A percentile compares a stretch with the other conserved stretches of the same genome.
Conservation (phyloP, 495 filamentous ascomycete genomes). For the Staphylotrichum tortipilum region DNA sequence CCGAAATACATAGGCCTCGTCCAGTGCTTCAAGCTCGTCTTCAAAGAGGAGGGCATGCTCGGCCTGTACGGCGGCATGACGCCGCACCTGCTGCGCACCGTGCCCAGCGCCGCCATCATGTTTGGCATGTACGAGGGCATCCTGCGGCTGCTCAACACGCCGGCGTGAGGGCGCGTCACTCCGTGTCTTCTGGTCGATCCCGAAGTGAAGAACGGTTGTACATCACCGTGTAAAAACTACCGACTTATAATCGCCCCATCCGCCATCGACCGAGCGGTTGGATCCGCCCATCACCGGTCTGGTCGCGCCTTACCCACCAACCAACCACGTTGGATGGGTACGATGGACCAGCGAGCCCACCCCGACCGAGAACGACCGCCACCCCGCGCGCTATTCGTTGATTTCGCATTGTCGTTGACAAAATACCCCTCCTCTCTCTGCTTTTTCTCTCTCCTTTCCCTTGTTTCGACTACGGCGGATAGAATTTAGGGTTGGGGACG, state of each 20-base stretch:
- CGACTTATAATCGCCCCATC: not conserved
- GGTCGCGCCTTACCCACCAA: too few species aligned
- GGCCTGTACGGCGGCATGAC: constrained; percentile 79
- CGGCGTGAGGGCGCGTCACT: constrained; percentile 4
- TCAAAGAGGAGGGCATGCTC: constrained; percentile 74
- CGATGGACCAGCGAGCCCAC: too few species aligned
- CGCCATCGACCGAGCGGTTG: not conserved
- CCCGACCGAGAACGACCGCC: too few species aligned
- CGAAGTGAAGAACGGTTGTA: not conserved
- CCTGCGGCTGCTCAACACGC: constrained; percentile 44
- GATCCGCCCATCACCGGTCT: too few species aligned
- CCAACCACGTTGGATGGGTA: too few species aligned
- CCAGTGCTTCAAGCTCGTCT: constrained; percentile 74
- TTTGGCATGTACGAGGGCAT: constrained; percentile 87
- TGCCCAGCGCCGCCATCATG: constrained; percentile 84
- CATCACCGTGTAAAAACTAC: constrained; percentile 1
- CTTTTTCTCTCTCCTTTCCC: too few species aligned
- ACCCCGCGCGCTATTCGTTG: too few species aligned
- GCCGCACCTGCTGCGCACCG: constrained; percentile 76
- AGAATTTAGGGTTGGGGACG: too few species aligned
- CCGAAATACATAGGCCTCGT: constrained; percentile 75
- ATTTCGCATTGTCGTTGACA: too few species aligned
- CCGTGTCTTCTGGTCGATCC: not conserved
- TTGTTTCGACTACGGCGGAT: too few species aligned
- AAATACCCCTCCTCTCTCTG: too few species aligned